Conservation (phyloP, 352 stramenopile species). For the Phytophthora fragariaefolia region DNA sequence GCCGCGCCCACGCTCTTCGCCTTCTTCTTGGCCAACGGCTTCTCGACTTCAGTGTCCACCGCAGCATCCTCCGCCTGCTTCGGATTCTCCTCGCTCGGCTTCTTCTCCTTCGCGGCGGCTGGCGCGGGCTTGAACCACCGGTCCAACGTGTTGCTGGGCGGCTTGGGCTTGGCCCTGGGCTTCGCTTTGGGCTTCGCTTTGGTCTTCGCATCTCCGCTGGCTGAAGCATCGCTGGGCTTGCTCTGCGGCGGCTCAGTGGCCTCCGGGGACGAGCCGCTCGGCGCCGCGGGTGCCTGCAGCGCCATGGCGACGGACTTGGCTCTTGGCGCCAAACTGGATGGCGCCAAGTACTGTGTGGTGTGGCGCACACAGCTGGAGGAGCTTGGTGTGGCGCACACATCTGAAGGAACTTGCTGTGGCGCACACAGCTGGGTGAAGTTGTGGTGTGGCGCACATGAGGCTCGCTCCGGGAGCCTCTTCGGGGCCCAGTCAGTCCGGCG, state of each 20-base stretch:
- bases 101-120: conserved; percentile 14
- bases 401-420: conserved; percentile 1
- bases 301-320: too few species aligned
- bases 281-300: conserved; percentile 1
- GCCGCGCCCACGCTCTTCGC: conserved; percentile 10
- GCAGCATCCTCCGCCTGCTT: too few species aligned
- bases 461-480: conserved; percentile 10
- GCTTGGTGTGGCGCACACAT: conserved; percentile 6
- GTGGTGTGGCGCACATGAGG: conserved; percentile 18
- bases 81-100: conserved; percentile 10
- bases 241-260: background rate
- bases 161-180: conserved; percentile 28
- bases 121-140: conserved; percentile 58
- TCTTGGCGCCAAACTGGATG: background rate
- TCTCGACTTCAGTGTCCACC: background rate
- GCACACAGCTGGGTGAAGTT: conserved; percentile 1
- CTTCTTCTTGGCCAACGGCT: conserved; percentile 24
- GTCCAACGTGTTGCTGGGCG: conserved; percentile 59
- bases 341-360: background rate
- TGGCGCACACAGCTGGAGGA: conserved; percentile 5
- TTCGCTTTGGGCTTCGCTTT: conserved; percentile 21
- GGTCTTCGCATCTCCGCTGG: conserved; percentile 4
- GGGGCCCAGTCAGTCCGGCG: conserved; percentile 25
- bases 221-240: background rate
- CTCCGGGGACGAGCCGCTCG: background rate